Percentiles rank a stretch among this genome's conserved stretches.
These are phyloP conservation scores for Talaromyces sp. DNA, from an alignment of 2,329 filamentous ascomycete genomes.

Conservation along the genomic window DNA sequence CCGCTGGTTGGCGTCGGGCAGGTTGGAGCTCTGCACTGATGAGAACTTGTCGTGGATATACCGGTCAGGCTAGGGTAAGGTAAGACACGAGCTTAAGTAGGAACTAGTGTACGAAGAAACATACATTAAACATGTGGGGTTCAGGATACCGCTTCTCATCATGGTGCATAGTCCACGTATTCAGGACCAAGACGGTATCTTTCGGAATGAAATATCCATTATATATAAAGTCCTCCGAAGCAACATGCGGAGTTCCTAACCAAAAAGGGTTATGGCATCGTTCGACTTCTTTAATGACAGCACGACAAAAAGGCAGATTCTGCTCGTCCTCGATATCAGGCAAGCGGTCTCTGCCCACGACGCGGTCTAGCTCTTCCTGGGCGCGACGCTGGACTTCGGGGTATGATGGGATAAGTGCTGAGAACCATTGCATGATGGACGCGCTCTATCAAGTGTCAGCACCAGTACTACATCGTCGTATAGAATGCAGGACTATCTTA, in stretches of 20 bases:
- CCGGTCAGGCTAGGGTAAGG: too few species aligned
- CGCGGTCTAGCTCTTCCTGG: constrained; percentile 33
- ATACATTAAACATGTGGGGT: constrained; percentile 29
- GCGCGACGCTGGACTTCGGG: constrained; percentile 34
- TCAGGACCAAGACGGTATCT: constrained; percentile 42
- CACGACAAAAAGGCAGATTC: constrained; percentile 25
- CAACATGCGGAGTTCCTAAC: too few species aligned
- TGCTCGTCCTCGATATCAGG: constrained; percentile 28
- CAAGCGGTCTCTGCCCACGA: constrained; percentile 27
- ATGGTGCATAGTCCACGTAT: constrained; percentile 41
- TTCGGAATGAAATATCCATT: constrained; percentile 34
- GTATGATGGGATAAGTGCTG: too few species aligned
- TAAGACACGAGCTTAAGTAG: too few species aligned
- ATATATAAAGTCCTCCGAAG: constrained; percentile 17
- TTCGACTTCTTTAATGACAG: constrained; percentile 27
- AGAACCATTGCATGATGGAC: too few species aligned
- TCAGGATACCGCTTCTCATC: constrained; percentile 37
- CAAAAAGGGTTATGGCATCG: constrained; percentile 17
- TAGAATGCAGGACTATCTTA: too few species aligned
- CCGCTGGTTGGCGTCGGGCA: constrained; percentile 37
- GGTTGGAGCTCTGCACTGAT: constrained; percentile 24
- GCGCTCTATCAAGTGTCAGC: too few species aligned
- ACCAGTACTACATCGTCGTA: too few species aligned
- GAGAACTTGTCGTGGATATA: too few species aligned
- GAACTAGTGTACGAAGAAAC: too few species aligned